Evolutionary conservation across 345 rosid genomes (phyloP).

Genomic region (Eucalyptus dawsonii): DNA sequence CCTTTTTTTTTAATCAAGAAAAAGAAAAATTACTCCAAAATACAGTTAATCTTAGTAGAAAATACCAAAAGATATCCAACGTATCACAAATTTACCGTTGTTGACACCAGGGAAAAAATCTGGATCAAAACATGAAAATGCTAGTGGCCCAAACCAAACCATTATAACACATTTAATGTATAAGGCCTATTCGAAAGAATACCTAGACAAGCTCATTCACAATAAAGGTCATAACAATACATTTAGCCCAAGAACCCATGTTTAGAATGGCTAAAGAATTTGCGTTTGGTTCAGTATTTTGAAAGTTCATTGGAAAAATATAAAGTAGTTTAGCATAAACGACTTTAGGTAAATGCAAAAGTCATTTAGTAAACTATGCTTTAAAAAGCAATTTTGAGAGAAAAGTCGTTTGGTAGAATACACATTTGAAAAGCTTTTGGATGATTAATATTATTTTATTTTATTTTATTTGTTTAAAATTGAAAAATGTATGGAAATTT

Average conservation of each 20-base stretch:
- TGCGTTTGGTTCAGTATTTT: too few species aligned
- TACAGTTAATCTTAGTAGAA: background rate
- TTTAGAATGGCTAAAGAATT: background rate
- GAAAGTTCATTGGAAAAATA: accelerated
- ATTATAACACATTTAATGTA: background rate
- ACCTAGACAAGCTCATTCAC: background rate
- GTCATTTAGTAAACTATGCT: too few species aligned
- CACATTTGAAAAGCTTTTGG: too few species aligned
- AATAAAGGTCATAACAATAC: background rate
- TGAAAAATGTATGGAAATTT: too few species aligned
- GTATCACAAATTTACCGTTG: background rate
- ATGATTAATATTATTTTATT: too few species aligned
- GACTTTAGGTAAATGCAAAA: too few species aligned
- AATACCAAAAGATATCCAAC: background rate
- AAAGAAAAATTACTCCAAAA: background rate
- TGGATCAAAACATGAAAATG: background rate
- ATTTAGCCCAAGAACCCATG: background rate
- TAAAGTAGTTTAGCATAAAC: too few species aligned
- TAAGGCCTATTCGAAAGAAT: background rate
- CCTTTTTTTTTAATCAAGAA: background rate
- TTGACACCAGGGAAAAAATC: background rate
- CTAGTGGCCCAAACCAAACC: background rate
- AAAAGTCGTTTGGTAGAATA: accelerated
- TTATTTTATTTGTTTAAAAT: too few species aligned
- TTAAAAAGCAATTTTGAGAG: too few species aligned